Evolutionary conservation across 306 rosid genomes (phyloP).

Genomic region (Parietaria judaica): DNA sequence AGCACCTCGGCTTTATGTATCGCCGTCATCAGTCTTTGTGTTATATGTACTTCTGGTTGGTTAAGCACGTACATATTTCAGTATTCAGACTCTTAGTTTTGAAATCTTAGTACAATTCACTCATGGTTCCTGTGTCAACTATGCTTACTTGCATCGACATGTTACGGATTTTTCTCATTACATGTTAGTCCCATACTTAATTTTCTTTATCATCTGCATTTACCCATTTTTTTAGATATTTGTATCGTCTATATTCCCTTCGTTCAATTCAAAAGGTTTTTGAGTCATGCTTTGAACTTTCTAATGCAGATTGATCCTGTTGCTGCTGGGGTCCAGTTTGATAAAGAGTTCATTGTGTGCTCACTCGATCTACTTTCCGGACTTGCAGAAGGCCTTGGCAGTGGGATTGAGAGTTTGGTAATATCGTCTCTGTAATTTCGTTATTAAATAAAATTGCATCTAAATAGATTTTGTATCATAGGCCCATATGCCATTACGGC

Average conservation of each 20-base stretch:
- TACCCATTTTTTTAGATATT: background rate
- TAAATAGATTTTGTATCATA: background rate
- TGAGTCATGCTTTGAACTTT: slow-evolving; percentile 17
- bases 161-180: background rate
- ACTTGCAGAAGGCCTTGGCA: slow-evolving; percentile 97
- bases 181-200: background rate
- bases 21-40: too few species aligned
- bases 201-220: background rate
- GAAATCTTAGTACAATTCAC: background rate
- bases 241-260: background rate
- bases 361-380: slow-evolving; percentile 97
- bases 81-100: background rate
- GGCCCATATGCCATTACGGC: background rate
- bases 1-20: too few species aligned
- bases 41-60: too few species aligned
- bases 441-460: slow-evolving; percentile 6
- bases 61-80: too few species aligned
- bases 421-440: slow-evolving; percentile 14
- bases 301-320: slow-evolving; percentile 73
- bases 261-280: slow-evolving; percentile 7
- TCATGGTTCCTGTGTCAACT: background rate
- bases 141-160: background rate
- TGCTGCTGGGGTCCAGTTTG: slow-evolving; percentile 75
- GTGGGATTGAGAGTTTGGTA: slow-evolving; percentile 99
- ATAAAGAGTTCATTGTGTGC: slow-evolving; percentile 93